Evolutionary conservation across 805 yeast genomes (phyloP).

Genomic region (Candida corydali): DNA sequence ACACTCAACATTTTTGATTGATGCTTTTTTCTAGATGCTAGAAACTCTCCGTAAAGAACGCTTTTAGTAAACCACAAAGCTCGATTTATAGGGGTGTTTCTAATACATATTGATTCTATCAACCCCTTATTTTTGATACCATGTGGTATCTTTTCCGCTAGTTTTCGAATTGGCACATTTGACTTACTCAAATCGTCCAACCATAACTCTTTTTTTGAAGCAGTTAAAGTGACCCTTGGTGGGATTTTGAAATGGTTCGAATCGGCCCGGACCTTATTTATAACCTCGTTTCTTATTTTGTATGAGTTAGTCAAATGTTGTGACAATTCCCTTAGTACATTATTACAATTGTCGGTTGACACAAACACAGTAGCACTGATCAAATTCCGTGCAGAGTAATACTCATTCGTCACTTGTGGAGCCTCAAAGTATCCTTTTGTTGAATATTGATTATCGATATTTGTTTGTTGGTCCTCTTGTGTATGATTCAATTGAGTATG

Average conservation of each 20-base stretch:
- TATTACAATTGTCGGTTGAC: slow-evolving; percentile 31
- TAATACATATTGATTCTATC: slow-evolving; percentile 66
- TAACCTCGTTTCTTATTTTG: slow-evolving; percentile 34
- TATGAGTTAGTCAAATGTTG: slow-evolving; percentile 36
- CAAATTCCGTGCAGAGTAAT: slow-evolving; percentile 63
- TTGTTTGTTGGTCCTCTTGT: slow-evolving; percentile 48
- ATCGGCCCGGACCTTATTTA: slow-evolving; percentile 32
- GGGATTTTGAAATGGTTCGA: slow-evolving; percentile 63
- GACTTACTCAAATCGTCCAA: slow-evolving; percentile 71
- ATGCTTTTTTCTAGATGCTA: slow-evolving; percentile 27
- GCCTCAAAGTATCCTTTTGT: slow-evolving; percentile 71
- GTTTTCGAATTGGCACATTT: slow-evolving; percentile 56
- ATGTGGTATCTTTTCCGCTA: slow-evolving; percentile 83
- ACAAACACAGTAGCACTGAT: slow-evolving; percentile 43
- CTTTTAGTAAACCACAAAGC: slow-evolving; percentile 92
- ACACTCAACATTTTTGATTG: slow-evolving; percentile 14
- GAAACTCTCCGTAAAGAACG: slow-evolving; percentile 72
- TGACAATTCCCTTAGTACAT: slow-evolving; percentile 33
- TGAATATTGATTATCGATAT: slow-evolving; percentile 45
- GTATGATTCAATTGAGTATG: slow-evolving; percentile 25
- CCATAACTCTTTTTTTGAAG: slow-evolving; percentile 83
- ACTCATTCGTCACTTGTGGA: slow-evolving; percentile 60
- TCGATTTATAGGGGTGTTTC: slow-evolving; percentile 68
- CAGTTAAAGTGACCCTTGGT: slow-evolving; percentile 86
- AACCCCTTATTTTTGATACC: slow-evolving; percentile 74